Base-by-base conservation (phyloP, 257 asterid species). In the Craterostigma plantagineum region DNA sequence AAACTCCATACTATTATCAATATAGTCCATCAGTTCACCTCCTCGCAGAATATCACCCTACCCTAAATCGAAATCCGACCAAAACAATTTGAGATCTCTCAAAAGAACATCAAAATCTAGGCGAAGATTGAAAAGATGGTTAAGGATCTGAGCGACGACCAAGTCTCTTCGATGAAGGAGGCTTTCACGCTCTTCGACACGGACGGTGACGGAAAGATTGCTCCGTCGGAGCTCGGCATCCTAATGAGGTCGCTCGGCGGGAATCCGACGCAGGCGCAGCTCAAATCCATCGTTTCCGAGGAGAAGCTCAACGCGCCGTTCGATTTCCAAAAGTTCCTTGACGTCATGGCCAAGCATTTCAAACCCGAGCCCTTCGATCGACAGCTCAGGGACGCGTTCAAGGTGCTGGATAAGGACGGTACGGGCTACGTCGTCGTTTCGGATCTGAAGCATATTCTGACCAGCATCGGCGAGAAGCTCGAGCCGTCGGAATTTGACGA, bases 281-380 rank as follows among this genome's bases (percentile, higher is more conserved):
- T 86, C 33, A 86, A 86, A 54, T 51, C 93, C 46, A 86, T 86
- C 36, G 57, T 78, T 68, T 34, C 80, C 44, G 78, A 71, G 40
- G 97, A 86, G 69, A 86, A 63, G 35, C 93, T 86, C 58, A 67
- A 34, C 47, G 51, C 94, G 0, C 76, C 84, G 0, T 78, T 86
- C 62, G 97, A 86, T 68, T 81, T 86, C 70, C 65, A 34, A 38
- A 73, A 85, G 6, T 86, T 86, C 51, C 59, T 76, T 8, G 93
- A 81, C 52, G 92, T 81, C 18, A 86, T 86, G 97, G 45, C 78
- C 27, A 86, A 78, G 66, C 94, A 86, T 54, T 70, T 86, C 60
- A 86, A 86, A 57, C 90, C 95, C 5, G 97, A 86, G 74, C 95
- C 97, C 0, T 86, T 86, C 54, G 97, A 86, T 54, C 93, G 94